Percentiles rank a stretch among this genome's conserved stretches.
Conservation (phyloP, 2,329 filamentous ascomycete species). For the Pseudogymnoascus sp. region DNA sequence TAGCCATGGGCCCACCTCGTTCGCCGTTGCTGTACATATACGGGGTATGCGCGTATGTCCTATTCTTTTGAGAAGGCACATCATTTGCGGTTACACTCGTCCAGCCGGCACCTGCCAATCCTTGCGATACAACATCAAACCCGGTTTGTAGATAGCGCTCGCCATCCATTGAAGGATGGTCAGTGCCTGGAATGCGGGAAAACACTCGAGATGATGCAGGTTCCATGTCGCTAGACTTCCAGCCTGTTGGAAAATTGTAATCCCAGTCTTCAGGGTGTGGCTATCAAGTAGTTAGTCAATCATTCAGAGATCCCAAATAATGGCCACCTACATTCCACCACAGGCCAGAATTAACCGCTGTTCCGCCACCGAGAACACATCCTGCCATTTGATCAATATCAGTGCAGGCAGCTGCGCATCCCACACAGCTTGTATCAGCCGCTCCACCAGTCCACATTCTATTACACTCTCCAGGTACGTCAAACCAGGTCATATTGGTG, state of each 20-base stretch:
- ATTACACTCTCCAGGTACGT: constrained; percentile 65
- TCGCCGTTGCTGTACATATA: constrained; percentile 63
- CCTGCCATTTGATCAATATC: constrained; percentile 69
- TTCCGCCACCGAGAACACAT: constrained; percentile 57
- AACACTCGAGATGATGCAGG: constrained; percentile 56
- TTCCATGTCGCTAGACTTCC: constrained; percentile 58
- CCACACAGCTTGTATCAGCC: constrained; percentile 12
- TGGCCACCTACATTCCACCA: constrained; percentile 50
- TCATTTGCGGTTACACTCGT: constrained; percentile 52
- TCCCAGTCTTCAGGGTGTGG: constrained; percentile 62
- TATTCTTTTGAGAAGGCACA: constrained; percentile 54
- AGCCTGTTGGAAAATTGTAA: constrained; percentile 63
- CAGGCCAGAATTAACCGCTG: constrained; percentile 54
- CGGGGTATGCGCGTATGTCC: constrained; percentile 54
- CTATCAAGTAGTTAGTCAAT: constrained; percentile 24
- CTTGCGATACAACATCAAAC: constrained; percentile 54
- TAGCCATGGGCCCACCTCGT: constrained; percentile 61
- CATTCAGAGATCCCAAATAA: constrained; percentile 11
- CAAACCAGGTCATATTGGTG: constrained; percentile 60
- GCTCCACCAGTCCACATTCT: constrained; percentile 42
- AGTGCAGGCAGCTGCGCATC: constrained; percentile 47
- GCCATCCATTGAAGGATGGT: constrained; percentile 57
- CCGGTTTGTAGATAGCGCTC: constrained; percentile 60
- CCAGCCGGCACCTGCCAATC: constrained; percentile 56
- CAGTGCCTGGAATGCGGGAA: constrained; percentile 62